phyloP scores from a whole-genome alignment of 192 early-diverging fungal genomes.

The Coemansia sp. region DNA sequence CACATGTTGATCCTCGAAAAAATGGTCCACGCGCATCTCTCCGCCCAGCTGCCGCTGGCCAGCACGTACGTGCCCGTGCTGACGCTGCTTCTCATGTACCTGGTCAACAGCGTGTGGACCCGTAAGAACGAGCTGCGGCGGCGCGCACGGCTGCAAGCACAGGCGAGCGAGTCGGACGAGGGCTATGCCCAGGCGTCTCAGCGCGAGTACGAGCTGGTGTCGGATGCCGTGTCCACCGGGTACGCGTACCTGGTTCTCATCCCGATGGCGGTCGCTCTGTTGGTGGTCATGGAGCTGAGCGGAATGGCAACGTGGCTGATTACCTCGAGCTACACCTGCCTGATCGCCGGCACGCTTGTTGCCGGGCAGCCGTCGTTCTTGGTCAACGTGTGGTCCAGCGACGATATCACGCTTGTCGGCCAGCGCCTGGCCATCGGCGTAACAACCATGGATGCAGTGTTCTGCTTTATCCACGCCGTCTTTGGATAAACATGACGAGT shows the following conservation, averaged over 20 bases:
- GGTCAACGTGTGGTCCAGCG: not conserved
- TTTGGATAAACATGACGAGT: conserved; percentile 5
- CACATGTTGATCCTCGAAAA: conserved; percentile 23
- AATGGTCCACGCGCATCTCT: conserved; percentile 15
- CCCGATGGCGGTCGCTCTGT: conserved; percentile 20
- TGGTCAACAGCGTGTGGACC: conserved; percentile 10
- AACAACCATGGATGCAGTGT: conserved; percentile 7
- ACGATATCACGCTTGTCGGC: conserved; percentile 12
- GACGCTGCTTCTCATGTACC: conserved; percentile 14
- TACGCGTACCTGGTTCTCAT: conserved; percentile 26
- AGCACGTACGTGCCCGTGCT: conserved; percentile 25
- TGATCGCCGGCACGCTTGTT: conserved; percentile 27
- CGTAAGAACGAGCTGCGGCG: conserved; percentile 16
- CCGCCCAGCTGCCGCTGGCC: conserved; percentile 25
- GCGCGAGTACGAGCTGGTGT: not conserved
- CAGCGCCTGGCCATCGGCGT: conserved; percentile 25
- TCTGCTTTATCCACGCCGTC: conserved; percentile 23
- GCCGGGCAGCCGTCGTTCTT: conserved; percentile 26
- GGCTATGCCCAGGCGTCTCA: not conserved
- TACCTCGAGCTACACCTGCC: conserved; percentile 25
- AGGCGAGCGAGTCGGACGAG: not conserved
- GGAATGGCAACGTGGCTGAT: conserved; percentile 37
- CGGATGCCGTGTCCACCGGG: conserved; percentile 10
- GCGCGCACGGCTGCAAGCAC: not conserved
- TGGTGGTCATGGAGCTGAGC: conserved; percentile 44